phyloP scores from a whole-genome alignment of 352 stramenopile genomes.

The Globisporangium spinosum region DNA sequence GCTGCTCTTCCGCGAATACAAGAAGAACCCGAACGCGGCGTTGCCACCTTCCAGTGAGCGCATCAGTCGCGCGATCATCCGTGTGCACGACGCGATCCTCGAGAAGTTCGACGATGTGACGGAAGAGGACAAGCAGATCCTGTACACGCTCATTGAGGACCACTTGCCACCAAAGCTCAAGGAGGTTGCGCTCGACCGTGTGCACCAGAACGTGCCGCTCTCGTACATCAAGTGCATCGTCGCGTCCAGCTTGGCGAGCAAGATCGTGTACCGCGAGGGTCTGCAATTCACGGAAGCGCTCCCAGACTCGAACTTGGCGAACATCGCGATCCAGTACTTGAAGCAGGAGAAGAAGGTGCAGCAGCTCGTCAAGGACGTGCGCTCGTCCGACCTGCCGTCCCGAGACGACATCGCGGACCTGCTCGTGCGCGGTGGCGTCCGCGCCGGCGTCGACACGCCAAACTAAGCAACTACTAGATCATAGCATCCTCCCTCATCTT shows the following conservation, averaged over 20 bases:
- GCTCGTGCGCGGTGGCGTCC: slow-evolving; percentile 68
- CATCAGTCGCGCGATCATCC: slow-evolving; percentile 95
- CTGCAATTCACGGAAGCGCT: slow-evolving; percentile 94
- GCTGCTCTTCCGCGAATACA: slow-evolving; percentile 97
- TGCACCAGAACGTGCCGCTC: slow-evolving; percentile 90
- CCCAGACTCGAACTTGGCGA: slow-evolving; percentile 87
- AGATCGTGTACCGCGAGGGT: slow-evolving; percentile 98
- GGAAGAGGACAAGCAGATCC: slow-evolving; percentile 68
- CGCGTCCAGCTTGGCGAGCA: slow-evolving; percentile 93
- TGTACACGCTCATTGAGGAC: slow-evolving; percentile 86
- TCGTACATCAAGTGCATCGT: slow-evolving; percentile 97
- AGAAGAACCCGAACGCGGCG: slow-evolving; percentile 74
- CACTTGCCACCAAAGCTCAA: slow-evolving; percentile 94
- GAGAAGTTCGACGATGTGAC: slow-evolving; percentile 91
- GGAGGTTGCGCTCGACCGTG: slow-evolving; percentile 91
- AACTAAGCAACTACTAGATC: slow-evolving; percentile 17
- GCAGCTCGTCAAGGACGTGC: slow-evolving; percentile 72
- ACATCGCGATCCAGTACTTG: slow-evolving; percentile 92
- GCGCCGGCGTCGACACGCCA: slow-evolving; percentile 58
- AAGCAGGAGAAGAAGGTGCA: slow-evolving; percentile 94
- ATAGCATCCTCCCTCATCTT: neutral
- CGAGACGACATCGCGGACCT: slow-evolving; percentile 74
- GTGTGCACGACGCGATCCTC: slow-evolving; percentile 93
- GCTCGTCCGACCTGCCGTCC: slow-evolving; percentile 41
- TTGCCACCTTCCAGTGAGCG: slow-evolving; percentile 92